Percentiles rank a stretch among this genome's conserved stretches.
phyloP scores from a whole-genome alignment of 805 yeast genomes.

The Yamadazyma paraphyllophila region DNA sequence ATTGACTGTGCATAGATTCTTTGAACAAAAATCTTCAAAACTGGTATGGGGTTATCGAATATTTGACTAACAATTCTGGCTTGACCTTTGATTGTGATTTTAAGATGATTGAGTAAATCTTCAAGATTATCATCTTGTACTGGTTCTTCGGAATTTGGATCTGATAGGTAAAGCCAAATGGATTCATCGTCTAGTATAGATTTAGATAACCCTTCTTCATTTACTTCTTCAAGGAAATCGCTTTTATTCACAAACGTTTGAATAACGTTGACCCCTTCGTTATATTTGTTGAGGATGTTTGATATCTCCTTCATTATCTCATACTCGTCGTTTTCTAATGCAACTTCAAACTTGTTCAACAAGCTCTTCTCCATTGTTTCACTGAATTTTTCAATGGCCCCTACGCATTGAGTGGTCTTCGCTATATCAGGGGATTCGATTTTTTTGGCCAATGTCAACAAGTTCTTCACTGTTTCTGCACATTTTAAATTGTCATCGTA shows the following conservation, averaged over 20 bases:
- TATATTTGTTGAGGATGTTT: conserved; percentile 69
- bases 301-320: conserved; percentile 76
- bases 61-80: conserved; percentile 71
- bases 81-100: conserved; percentile 64
- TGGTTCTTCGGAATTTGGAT: conserved; percentile 52
- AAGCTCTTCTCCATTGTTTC: conserved; percentile 73
- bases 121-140: conserved; percentile 54
- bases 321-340: conserved; percentile 68
- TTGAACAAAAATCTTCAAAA: conserved; percentile 67
- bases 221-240: conserved; percentile 55
- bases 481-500: conserved; percentile 58
- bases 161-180: conserved; percentile 58
- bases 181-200: conserved; percentile 39
- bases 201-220: conserved; percentile 24
- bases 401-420: conserved; percentile 36
- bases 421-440: conserved; percentile 55
- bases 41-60: conserved; percentile 68
- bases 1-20: conserved; percentile 74
- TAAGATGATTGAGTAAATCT: conserved; percentile 49
- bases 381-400: conserved; percentile 64
- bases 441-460: conserved; percentile 63
- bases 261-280: conserved; percentile 80
- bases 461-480: conserved; percentile 65
- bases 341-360: conserved; percentile 66
- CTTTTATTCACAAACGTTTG: conserved; percentile 80